These are phyloP conservation scores for Fragilariopsis cylindrus DNA, from an alignment of 108 stramenopile species.

Conservation along the genomic window DNA sequence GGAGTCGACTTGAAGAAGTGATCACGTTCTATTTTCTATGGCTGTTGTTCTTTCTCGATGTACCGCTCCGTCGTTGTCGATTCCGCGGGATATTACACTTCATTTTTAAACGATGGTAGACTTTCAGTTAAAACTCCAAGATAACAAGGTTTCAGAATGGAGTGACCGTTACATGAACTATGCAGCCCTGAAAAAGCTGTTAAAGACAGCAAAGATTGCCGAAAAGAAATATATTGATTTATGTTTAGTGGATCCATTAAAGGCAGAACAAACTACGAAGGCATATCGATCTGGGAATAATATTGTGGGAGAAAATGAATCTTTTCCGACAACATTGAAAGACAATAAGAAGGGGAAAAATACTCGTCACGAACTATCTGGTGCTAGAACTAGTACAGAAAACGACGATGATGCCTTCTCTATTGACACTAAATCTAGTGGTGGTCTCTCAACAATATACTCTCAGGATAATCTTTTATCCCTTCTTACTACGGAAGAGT, in stretches of 20 bases:
- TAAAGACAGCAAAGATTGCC: slow-evolving; percentile 55
- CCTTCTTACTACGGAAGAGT: background rate
- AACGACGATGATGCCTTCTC: background rate
- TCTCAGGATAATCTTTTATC: background rate
- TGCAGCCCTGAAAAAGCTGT: slow-evolving; percentile 50
- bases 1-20: no score
- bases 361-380: no score
- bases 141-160: slow-evolving; percentile 88
- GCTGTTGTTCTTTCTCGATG: no score
- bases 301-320: no score
- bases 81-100: no score
- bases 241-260: slow-evolving; percentile 33
- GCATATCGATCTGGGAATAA: background rate
- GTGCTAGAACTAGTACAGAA: background rate
- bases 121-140: slow-evolving; percentile 83
- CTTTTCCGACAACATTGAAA: no score
- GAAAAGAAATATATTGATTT: slow-evolving; percentile 52
- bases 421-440: background rate
- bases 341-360: no score
- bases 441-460: background rate
- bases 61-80: no score
- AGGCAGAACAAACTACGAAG: slow-evolving; percentile 35
- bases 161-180: slow-evolving; percentile 74
- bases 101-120: slow-evolving; percentile 57
- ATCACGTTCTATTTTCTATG: no score